Evolutionary conservation across 139 green algal genomes (phyloP), one percentile per base, ranked within the genome.

Genomic region (Volvox reticuliferus): DNA sequence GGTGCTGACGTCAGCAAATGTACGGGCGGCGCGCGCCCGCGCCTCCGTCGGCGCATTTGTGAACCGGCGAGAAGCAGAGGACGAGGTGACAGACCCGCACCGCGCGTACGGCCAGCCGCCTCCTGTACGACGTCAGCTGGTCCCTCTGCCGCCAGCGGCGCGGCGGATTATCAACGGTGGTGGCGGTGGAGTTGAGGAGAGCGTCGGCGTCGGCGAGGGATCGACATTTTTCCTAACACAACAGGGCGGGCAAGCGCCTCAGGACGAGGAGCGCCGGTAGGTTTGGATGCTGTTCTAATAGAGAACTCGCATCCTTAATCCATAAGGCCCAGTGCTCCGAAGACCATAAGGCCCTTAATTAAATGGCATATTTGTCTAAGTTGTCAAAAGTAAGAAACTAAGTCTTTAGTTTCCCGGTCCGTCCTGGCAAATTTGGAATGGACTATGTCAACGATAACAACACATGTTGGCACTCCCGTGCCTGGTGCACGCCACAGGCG

Each of bases 191-290:
- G 80, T 44, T 24, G 80, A 44, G 67, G 62, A 73, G 36, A 65
- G 63, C 24, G 86, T 35, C 44, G 86, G 67, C 3, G 79, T 32
- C 37, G 79, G 68, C 69, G 71, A 89, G 1, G 33, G 32, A 18
- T 88, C 78, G 24, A 80, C 30, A 19, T 89, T 93, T n/a, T 94
- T 94, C 68, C 78, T 94, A 1, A 94, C 92, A 32, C 92, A 94
- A 77, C 50, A 78, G 75, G 30, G 50, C 28, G 65, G 65, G 65
- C 83, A 82, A 71, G 69, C 85, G 44, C 18, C 73, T 37, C 86
- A 90, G 71, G 86, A 90, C 35, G 86, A 90, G 73, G 73, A 83
- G 33, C 73, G 86, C 0, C 55, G 73, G 86, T 83, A 36, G 44
- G 82, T 21, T 32, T 22, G 62, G 32, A 9, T 55, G 44, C 9